Evolutionary conservation across 768 basidiomycete genomes (phyloP).

Genomic region (Lactarius indigo): DNA sequence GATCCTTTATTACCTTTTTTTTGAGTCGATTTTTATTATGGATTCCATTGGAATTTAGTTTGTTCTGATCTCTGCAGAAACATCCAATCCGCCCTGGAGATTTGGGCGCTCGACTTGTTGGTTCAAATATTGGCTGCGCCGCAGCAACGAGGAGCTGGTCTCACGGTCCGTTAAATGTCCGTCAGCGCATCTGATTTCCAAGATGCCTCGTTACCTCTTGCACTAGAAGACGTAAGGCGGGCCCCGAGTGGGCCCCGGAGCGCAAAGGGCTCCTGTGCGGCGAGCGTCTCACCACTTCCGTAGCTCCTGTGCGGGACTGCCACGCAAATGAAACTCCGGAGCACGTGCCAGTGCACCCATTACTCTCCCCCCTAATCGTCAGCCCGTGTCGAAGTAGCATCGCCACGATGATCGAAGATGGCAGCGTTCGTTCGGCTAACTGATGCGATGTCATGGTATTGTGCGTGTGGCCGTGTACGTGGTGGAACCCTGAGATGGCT

Average conservation of each 20-base stretch:
- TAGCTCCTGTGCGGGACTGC: constrained; percentile 10
- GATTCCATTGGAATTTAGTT: background rate
- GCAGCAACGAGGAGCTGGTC: background rate
- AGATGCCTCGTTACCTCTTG: background rate
- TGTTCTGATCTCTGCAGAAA: background rate
- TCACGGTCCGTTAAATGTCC: constrained; percentile 4
- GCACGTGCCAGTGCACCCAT: constrained; percentile 23
- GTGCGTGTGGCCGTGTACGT: too few species aligned
- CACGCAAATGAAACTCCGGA: constrained; percentile 12
- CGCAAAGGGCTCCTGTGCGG: constrained; percentile 29
- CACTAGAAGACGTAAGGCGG: background rate
- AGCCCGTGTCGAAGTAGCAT: constrained; percentile 42
- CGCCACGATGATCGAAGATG: constrained; percentile 35
- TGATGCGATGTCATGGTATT: too few species aligned
- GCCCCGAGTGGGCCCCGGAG: constrained; percentile 13
- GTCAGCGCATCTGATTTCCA: constrained; percentile 6
- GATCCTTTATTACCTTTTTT: background rate
- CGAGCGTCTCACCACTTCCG: constrained; percentile 29
- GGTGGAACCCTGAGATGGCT: constrained; percentile 27
- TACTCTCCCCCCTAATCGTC: constrained; percentile 23
- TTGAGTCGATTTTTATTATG: too few species aligned
- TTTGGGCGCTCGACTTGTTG: background rate
- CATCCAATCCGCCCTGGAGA: background rate
- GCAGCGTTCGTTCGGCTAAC: background rate
- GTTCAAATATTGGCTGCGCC: background rate